A percentile compares a stretch with the other conserved stretches of the same genome.
phyloP scores from a whole-genome alignment of 2,329 filamentous ascomycete genomes.

The Penicillium sp. region DNA sequence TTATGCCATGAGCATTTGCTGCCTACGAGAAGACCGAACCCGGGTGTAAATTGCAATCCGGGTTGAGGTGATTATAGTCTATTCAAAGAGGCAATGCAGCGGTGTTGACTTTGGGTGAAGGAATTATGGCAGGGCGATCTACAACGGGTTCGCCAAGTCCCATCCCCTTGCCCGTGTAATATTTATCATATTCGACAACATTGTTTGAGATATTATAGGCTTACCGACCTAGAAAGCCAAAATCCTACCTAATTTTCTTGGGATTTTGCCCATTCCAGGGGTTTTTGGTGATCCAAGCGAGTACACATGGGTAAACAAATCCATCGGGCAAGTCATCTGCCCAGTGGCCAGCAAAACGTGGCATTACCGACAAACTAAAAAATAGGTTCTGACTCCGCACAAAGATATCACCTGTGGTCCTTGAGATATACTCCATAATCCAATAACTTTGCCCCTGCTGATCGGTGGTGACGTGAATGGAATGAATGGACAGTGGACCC shows the following conservation, averaged over 20 bases:
- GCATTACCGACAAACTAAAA: too few relatives aligned
- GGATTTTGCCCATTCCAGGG: not conserved
- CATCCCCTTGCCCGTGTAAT: not conserved
- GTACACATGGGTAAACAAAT: too few relatives aligned
- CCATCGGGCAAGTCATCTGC: too few relatives aligned
- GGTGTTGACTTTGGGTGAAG: not conserved
- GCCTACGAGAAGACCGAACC: not conserved
- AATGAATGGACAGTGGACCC: too few relatives aligned
- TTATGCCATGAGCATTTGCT: not conserved
- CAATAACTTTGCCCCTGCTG: not conserved
- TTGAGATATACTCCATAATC: too few relatives aligned
- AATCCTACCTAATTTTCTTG: not conserved
- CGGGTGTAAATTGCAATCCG: not conserved
- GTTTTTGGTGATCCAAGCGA: not conserved
- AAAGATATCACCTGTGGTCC: too few relatives aligned
- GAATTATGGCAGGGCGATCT: not conserved
- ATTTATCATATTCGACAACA: not conserved
- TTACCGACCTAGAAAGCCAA: not conserved
- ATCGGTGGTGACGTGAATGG: too few relatives aligned
- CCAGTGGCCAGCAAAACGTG: too few relatives aligned
- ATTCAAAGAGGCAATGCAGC: not conserved
- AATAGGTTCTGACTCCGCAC: too few relatives aligned
- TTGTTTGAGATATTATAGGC: not conserved
- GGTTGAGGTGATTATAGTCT: not conserved
- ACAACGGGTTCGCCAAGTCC: not conserved